Conservation (phyloP, 345 rosid species). For the Trapa incisa region DNA sequence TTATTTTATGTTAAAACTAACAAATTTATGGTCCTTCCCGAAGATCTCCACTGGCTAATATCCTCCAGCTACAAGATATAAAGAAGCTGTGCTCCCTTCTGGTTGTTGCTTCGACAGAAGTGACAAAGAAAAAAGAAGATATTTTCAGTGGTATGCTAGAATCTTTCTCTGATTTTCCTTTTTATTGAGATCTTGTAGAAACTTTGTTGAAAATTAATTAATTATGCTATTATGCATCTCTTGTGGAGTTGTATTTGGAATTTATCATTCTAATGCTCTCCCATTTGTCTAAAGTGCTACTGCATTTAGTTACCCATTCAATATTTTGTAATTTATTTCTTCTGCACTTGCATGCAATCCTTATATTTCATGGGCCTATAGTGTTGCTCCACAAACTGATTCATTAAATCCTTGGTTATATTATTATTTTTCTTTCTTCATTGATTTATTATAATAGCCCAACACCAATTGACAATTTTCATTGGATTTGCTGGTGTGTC, state of each 20-base stretch:
- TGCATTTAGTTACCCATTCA: background rate
- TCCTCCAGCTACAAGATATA: conserved; percentile 38
- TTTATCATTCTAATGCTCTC: background rate
- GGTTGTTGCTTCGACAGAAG: conserved; percentile 35
- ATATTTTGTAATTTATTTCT: background rate
- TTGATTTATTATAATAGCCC: background rate
- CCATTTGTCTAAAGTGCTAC: background rate
- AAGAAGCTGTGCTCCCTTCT: conserved; percentile 50
- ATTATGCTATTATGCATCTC: background rate
- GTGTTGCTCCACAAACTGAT: background rate
- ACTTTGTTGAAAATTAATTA: background rate
- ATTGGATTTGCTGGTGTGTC: background rate
- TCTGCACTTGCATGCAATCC: background rate
- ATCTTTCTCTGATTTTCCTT: background rate
- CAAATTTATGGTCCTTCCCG: conserved; percentile 9
- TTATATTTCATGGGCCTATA: background rate
- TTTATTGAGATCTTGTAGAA: background rate
- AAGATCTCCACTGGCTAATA: conserved; percentile 52
- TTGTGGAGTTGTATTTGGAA: background rate
- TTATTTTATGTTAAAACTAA: background rate
- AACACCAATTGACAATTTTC: background rate
- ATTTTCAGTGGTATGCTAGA: conserved; percentile 2
- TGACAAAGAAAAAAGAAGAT: conserved; percentile 39
- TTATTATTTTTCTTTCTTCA: background rate
- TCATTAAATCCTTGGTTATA: background rate